Evolutionary conservation across 1,284 basidiomycete species (phyloP).

Genomic region (Chalciporus sp.): DNA sequence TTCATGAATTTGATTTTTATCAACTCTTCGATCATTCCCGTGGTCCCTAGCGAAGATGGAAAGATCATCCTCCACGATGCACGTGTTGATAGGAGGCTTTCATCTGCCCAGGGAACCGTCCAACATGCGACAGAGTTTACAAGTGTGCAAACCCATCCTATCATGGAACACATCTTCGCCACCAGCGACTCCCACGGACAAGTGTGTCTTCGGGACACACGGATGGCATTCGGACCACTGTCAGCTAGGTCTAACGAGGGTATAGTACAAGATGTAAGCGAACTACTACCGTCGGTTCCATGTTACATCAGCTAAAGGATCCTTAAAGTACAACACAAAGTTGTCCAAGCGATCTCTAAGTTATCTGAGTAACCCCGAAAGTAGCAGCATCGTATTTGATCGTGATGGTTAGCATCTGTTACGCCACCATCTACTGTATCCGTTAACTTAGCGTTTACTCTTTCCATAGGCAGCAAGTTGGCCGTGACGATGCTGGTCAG

Average conservation of each 20-base stretch:
- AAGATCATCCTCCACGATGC: constrained; percentile 61
- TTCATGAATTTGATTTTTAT: constrained; percentile 31
- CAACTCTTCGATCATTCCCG: constrained; percentile 20
- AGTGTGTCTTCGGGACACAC: constrained; percentile 68
- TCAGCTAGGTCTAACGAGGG: constrained; percentile 49
- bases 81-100: constrained; percentile 37
- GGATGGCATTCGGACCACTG: constrained; percentile 71
- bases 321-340: constrained; percentile 62
- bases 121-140: constrained; percentile 59
- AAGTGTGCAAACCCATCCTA: constrained; percentile 63
- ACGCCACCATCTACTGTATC: constrained; percentile 8
- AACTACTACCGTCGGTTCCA: constrained; percentile 2
- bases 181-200: constrained; percentile 59
- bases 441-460: constrained; percentile 4
- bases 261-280: constrained; percentile 52
- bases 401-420: constrained; percentile 48
- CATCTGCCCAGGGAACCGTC: constrained; percentile 50
- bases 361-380: constrained; percentile 58
- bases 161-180: constrained; percentile 64
- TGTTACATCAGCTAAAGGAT: constrained; percentile 12
- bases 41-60: constrained; percentile 63
- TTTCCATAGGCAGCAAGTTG: constrained; percentile 53
- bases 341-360: constrained; percentile 46
- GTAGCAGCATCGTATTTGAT: constrained; percentile 68
- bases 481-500: constrained; percentile 66